Evolutionary conservation across 2,329 filamentous ascomycete species (phyloP).

Genomic region (Ascochyta pisi): DNA sequence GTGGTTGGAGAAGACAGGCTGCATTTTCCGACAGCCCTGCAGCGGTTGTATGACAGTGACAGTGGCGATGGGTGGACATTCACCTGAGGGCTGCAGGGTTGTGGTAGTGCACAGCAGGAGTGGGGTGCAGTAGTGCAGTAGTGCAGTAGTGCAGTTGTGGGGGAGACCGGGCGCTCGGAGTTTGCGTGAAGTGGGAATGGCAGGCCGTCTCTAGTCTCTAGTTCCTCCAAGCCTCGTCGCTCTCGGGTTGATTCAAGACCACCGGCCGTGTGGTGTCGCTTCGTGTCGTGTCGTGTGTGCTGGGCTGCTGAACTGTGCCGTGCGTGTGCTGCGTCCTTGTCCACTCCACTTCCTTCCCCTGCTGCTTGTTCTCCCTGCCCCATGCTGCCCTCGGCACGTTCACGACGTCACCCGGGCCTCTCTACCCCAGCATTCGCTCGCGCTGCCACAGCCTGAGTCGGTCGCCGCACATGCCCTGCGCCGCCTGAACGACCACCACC

Average conservation of each 20-base stretch:
- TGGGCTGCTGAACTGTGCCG: constrained; percentile 15
- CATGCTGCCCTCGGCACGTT: constrained; percentile 16
- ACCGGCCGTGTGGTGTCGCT: constrained; percentile 10
- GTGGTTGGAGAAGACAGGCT: not conserved
- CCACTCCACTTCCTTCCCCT: not conserved
- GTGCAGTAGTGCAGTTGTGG: constrained; percentile 4
- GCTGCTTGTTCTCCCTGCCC: constrained; percentile 17
- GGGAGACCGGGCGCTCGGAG: constrained; percentile 17
- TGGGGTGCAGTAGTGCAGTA: constrained; percentile 1
- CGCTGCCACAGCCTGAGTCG: constrained; percentile 10
- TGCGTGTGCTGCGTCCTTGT: constrained; percentile 1
- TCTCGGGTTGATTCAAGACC: constrained; percentile 19
- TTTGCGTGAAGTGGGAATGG: constrained; percentile 8
- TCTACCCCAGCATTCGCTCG: constrained; percentile 11
- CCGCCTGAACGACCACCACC: constrained; percentile 23
- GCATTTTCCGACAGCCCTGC: constrained; percentile 3
- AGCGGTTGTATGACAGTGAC: constrained; percentile 6
- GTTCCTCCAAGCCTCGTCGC: constrained; percentile 12
- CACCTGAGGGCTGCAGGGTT: constrained; percentile 14
- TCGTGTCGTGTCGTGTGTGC: not conserved
- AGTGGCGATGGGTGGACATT: constrained; percentile 6
- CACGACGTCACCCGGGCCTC: constrained; percentile 12
- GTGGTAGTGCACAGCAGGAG: constrained; percentile 1
- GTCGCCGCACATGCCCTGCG: constrained; percentile 14
- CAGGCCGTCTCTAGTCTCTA: constrained; percentile 8